These are phyloP conservation scores for Dictyophora rubrovolvata DNA, from an alignment of 768 basidiomycete genomes.

Conservation along the genomic window DNA sequence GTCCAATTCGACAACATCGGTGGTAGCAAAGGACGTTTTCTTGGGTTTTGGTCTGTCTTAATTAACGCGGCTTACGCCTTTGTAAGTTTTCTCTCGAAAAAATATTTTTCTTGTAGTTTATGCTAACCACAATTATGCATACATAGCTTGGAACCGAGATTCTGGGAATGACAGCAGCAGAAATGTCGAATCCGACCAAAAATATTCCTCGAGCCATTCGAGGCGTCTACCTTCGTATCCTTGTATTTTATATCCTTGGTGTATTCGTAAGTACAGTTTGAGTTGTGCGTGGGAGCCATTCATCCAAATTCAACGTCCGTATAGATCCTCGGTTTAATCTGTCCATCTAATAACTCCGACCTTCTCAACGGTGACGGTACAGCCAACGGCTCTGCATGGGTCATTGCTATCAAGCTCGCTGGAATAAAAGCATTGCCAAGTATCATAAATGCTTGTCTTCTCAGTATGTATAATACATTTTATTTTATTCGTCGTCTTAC, in stretches of 20 bases:
- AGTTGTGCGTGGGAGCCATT: neutral
- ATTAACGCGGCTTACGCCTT: conserved; percentile 52
- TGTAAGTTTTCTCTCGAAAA: conserved; percentile 34
- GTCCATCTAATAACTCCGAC: conserved; percentile 51
- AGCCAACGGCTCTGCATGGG: conserved; percentile 76
- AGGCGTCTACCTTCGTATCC: conserved; percentile 71
- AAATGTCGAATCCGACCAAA: conserved; percentile 67
- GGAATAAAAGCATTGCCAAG: conserved; percentile 48
- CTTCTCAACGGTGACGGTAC: conserved; percentile 45
- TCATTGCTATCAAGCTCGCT: conserved; percentile 66
- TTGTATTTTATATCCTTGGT: conserved; percentile 68
- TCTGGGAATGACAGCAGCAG: conserved; percentile 68
- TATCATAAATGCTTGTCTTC: conserved; percentile 63
- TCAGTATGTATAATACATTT: conserved; percentile 28
- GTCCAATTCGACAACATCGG: conserved; percentile 28
- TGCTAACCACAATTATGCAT: conserved; percentile 14
- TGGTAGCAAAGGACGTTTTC: conserved; percentile 42
- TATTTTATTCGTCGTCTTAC: conserved; percentile 8
- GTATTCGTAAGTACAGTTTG: conserved; percentile 38
- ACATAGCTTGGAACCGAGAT: conserved; percentile 62
- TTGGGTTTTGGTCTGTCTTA: conserved; percentile 41
- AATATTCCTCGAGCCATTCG: conserved; percentile 70
- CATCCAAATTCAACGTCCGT: neutral
- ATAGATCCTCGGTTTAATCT: conserved; percentile 53
- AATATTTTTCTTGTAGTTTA: neutral